Percentiles rank a stretch among this genome's conserved stretches.
Conservation (phyloP, 331 rosid species). For the Phaseolus coccineus region DNA sequence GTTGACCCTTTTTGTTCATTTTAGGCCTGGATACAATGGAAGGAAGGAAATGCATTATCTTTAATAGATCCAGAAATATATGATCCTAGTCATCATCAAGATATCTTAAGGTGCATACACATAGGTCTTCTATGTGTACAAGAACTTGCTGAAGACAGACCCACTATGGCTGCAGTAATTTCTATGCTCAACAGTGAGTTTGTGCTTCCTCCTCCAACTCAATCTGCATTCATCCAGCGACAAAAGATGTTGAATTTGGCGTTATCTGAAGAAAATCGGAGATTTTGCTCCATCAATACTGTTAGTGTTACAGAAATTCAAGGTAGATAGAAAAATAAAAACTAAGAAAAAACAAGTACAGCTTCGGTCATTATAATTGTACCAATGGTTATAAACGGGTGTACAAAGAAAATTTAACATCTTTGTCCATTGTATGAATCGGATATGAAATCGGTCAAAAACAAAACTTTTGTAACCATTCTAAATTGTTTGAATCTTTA, state of each 20-base stretch:
- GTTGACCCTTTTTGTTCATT: neutral
- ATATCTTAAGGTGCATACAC: slow-evolving; percentile 38
- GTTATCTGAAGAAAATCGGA: neutral
- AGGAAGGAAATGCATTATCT: neutral
- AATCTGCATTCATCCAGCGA: slow-evolving; percentile 16
- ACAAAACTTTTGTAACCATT: too few species aligned
- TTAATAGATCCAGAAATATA: slow-evolving; percentile 1
- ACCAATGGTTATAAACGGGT: neutral
- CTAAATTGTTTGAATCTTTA: too few species aligned
- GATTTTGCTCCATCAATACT: neutral
- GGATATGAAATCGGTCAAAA: neutral
- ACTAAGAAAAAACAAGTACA: neutral
- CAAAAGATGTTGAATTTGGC: neutral
- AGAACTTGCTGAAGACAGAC: slow-evolving; percentile 23
- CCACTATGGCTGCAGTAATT: slow-evolving; percentile 20
- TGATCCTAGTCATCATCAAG: slow-evolving; percentile 1
- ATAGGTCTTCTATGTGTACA: slow-evolving; percentile 39
- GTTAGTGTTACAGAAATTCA: neutral
- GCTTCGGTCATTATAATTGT: neutral
- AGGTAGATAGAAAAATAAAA: slow-evolving; percentile 25
- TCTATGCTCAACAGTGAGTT: slow-evolving; percentile 37
- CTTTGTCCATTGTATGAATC: neutral
- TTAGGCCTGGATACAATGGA: slow-evolving; percentile 33
- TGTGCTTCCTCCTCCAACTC: slow-evolving; percentile 26
- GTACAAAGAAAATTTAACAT: neutral